Conservation (phyloP, 139 green algal genomes). For the Edaphochlamys debaryana region DNA sequence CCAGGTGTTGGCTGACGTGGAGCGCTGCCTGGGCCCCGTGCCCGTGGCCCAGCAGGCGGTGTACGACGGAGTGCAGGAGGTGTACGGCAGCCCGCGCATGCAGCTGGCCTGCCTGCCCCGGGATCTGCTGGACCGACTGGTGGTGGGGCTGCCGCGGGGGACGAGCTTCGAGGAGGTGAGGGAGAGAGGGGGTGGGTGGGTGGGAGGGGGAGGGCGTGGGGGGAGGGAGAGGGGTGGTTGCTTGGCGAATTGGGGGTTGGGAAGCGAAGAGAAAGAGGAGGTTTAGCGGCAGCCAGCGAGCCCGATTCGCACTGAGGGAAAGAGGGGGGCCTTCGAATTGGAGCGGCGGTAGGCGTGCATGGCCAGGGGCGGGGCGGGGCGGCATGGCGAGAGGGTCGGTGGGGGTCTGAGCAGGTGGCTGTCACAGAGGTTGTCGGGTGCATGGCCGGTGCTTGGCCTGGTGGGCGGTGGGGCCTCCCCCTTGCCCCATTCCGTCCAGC, state of each 20-base stretch:
- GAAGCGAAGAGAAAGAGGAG: background rate
- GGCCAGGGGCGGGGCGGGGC: too few species aligned
- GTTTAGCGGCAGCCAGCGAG: too few species aligned
- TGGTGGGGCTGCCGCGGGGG: conserved; percentile 15
- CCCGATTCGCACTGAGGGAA: too few species aligned
- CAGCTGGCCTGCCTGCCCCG: conserved; percentile 58
- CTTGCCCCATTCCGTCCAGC: too few species aligned
- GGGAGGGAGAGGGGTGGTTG: too few species aligned
- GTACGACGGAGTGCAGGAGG: conserved; percentile 35
- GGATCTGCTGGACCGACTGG: conserved; percentile 51
- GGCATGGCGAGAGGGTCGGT: too few species aligned
- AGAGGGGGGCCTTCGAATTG: too few species aligned
- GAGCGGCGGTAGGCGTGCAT: too few species aligned
- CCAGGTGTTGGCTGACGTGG: conserved; percentile 56
- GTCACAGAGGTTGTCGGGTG: too few species aligned
- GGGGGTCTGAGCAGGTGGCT: too few species aligned
- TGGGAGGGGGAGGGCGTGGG: background rate
- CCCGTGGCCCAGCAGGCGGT: conserved; percentile 25
- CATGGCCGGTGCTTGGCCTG: too few species aligned
- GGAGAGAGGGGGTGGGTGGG: background rate
- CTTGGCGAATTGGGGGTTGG: background rate
- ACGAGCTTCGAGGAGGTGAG: conserved; percentile 44
- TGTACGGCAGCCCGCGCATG: conserved; percentile 57
- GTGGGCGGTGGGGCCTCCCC: too few species aligned
- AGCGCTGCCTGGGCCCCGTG: conserved; percentile 46